Percentiles rank a stretch among this genome's conserved stretches.
Evolutionary conservation across 768 basidiomycete genomes (phyloP).

Genomic region (Mycena belliarum): DNA sequence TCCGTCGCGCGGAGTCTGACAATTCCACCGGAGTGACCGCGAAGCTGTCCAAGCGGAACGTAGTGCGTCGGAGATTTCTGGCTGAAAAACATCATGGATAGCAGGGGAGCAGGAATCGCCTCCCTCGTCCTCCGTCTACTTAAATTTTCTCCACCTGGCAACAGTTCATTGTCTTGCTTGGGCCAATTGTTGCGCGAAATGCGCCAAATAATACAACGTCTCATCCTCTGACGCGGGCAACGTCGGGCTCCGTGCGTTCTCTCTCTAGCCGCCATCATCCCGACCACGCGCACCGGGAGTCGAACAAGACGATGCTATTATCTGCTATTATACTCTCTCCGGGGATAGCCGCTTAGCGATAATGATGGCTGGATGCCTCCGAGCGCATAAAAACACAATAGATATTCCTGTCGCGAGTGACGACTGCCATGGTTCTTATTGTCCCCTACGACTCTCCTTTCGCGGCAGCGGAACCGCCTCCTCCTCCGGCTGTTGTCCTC

Average conservation of each 20-base stretch:
- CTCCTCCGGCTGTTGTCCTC: constrained; percentile 12
- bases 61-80: constrained; percentile 9
- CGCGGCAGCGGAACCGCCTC: constrained; percentile 10
- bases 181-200: no score
- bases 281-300: constrained; percentile 3
- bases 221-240: constrained; percentile 5
- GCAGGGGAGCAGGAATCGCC: background rate
- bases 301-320: background rate
- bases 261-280: background rate
- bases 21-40: constrained; percentile 17
- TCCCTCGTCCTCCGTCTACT: background rate
- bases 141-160: no score
- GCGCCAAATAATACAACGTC: constrained; percentile 9
- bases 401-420: constrained; percentile 1
- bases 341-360: constrained; percentile 2
- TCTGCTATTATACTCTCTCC: background rate
- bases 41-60: constrained; percentile 4
- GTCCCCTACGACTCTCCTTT: constrained; percentile 9
- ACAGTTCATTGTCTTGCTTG: no score
- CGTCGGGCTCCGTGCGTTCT: background rate
- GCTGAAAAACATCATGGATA: constrained; percentile 4
- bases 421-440: constrained; percentile 6
- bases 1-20: constrained; percentile 8
- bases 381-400: background rate
- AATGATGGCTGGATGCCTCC: background rate